Base-by-base conservation (phyloP, 768 basidiomycete species). In the Russula griseocarnosa region DNA sequence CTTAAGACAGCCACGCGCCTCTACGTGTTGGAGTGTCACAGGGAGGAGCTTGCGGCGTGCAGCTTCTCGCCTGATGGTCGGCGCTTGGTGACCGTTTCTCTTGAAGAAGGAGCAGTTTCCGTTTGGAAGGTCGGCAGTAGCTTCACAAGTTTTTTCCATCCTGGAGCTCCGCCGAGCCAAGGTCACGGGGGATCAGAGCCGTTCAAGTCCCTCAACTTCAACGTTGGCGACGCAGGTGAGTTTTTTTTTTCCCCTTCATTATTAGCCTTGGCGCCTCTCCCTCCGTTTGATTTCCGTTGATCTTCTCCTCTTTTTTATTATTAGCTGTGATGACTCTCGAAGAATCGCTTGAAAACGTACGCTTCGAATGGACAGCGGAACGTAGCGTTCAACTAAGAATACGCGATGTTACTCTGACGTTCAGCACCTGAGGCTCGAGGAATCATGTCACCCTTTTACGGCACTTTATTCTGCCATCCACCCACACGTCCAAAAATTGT, bases 71-170 rank as follows among this genome's bases (percentile, higher is more conserved):
- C 94, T 0, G 97, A 99, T 70, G 97, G 97, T 0, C 79, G 94
- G 22, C 80, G 97, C 22, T 78, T 98, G 20, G 87, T 96, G 44
- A 94, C 94, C 0, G 78, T 92, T 10, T 96, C 90, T 0, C 78
- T 98, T 28, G 90, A 90, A 66, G 94, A 98, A 71, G 85, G 85
- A 30, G 79, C 83, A 5, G 88, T 94, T 6, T 81, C 93, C 14
- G 92, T 96, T 16, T 99, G 97, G 97, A 98, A 98, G 71, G 94
- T 98, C 6, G 96, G 97, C 0, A 81, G 86, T 10, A 92, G 92
- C 70, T 83, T 99, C 67, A 80, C 86, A 26, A 94, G 93, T 67
- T 86, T 98, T 73, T 94, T 98, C 72, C 87, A 86, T 72, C 86
- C 92, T 1, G 95, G 95, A 2, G 89, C 88, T 8, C 95, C 94